Evolutionary conservation across 164 flowering plant genomes (phyloP).

Genomic region (Piper betle): DNA sequence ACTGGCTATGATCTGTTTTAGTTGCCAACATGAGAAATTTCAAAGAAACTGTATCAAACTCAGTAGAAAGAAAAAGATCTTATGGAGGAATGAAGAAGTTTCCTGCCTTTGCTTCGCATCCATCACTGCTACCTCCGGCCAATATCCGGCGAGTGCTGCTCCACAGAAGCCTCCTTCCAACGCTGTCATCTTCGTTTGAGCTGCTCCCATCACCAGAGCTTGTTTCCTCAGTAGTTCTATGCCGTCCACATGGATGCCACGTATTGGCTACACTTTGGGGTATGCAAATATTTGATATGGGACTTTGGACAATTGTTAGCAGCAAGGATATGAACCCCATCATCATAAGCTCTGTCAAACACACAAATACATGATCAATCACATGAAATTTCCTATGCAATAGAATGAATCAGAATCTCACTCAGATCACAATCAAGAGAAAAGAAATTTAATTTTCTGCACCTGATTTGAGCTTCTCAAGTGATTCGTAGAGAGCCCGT

Average conservation of each 20-base stretch:
- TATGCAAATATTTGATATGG: conserved; percentile 32
- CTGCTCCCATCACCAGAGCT: too few species aligned
- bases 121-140: conserved; percentile 13
- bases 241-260: conserved; percentile 52
- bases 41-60: too few species aligned
- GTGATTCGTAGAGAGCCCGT: conserved; percentile 42
- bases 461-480: conserved; percentile 65
- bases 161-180: conserved; percentile 29
- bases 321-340: conserved; percentile 62
- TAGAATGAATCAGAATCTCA: background rate
- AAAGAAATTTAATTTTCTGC: background rate
- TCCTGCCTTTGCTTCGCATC: conserved; percentile 6
- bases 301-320: conserved; percentile 28
- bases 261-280: conserved; percentile 20
- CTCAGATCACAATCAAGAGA: background rate
- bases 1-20: too few species aligned
- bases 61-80: background rate
- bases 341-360: conserved; percentile 47
- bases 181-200: background rate
- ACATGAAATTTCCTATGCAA: background rate
- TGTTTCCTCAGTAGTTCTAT: too few species aligned
- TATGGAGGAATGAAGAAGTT: background rate
- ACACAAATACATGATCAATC: background rate
- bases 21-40: too few species aligned
- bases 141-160: conserved; percentile 26